Base-by-base conservation (phyloP, 352 stramenopile species). In the Pythium sukuiense region DNA sequence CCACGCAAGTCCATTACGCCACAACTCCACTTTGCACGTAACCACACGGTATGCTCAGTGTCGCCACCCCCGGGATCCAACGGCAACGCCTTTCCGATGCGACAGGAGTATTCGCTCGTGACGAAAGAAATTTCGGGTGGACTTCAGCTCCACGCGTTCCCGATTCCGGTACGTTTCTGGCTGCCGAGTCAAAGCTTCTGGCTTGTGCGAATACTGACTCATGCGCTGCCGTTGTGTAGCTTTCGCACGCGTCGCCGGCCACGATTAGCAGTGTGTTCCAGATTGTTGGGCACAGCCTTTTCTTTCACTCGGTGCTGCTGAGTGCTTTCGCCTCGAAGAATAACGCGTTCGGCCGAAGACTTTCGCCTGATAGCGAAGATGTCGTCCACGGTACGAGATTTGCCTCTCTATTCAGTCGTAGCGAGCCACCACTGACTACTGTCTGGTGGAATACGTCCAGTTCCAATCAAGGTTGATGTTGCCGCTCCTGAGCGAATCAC, bases 121-220 rank as follows among this genome's bases (percentile, higher is more conserved):
- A 96, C 87, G 1, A 96, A 93, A 59, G 87, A 96, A 61, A 96
- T 94, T 57, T 93, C 86, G 0, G 85, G 86, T 24, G 87, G 85
- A 3, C 67, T 96, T 6, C 85, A 83, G 20, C 73, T 96, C 4
- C 74, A 87, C 14, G 90, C 87, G 3, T 96, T 96, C 62, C 87
- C 87, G 0, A 87, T 96, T 65, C 85, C 86, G 62, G 84, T 91
- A 80, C 43, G 63, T 55, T 27, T 14, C 4, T 50, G 43, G n/a
- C 4, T 50, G 3, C 6, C 43, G 3, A 30, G 46, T 53, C 41
- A 14, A 32, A 11, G 35, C 35, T n/a, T 33, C 30, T 6, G n/a
- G 33, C 13, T 46, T 16, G 39, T 18, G 54, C n/a, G n/a, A n/a
- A n/a, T n/a, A n/a, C n/a, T 3, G 6, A 39, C 13, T 52, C 6